Percentiles rank a stretch among this genome's conserved stretches.
phyloP scores from a whole-genome alignment of 2,329 filamentous ascomycete species.

The Xylaria sp. region DNA sequence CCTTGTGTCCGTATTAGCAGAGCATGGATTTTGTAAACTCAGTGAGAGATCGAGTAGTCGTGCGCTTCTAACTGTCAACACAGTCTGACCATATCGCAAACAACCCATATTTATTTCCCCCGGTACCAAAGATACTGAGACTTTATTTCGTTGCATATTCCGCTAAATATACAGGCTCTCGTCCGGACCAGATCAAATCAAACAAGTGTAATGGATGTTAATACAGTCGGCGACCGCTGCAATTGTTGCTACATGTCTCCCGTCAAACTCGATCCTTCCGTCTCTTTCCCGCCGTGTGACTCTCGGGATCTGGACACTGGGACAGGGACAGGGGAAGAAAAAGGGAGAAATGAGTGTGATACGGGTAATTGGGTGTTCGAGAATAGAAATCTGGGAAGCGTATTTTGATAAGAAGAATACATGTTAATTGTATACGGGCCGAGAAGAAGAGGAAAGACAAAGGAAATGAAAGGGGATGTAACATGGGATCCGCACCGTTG shows the following conservation, averaged over 20 bases:
- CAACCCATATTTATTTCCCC: neutral
- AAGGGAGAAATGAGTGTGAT: neutral
- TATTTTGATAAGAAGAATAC: no score
- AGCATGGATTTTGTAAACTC: neutral
- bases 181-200: neutral
- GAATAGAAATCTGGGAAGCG: no score
- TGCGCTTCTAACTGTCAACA: neutral
- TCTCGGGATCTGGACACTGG: neutral
- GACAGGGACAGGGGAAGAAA: neutral
- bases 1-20: neutral
- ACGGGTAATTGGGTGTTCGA: neutral
- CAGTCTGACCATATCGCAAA: no score
- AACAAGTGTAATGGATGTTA: neutral
- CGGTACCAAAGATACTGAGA: neutral
- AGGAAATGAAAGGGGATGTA: neutral
- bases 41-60: neutral
- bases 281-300: neutral
- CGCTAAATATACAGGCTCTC: constrained; percentile 7
- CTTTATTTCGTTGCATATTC: neutral
- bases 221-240: neutral
- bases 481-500: no score
- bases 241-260: constrained; percentile 17
- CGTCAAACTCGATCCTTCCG: neutral
- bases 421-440: no score
- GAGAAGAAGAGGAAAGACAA: neutral